Base-by-base conservation (phyloP, 2,329 filamentous ascomycete genomes). In the Sporothrix mexicana region DNA sequence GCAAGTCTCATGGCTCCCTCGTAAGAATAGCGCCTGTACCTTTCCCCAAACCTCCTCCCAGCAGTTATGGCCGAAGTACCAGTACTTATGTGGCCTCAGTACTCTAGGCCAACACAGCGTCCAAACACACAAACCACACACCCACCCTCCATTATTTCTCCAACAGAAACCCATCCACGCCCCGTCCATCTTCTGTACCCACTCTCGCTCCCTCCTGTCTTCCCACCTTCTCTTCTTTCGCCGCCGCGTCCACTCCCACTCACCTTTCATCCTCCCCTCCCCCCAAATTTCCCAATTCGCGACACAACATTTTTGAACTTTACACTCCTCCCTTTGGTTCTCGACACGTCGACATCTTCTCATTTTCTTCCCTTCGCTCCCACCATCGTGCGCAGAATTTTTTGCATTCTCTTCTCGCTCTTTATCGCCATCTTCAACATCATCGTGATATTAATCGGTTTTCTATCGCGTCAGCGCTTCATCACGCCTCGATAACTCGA, bases 261-360 rank as follows among this genome's bases (percentile, higher is more conserved):
- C 57, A 62, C 69, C 69, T 64, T 64, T 47, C 55, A 30, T 62
- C 55, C 45, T 49, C 69, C 69, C 69, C 57, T 49, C 45, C 69
- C 43, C 69, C 69, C 43, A 62, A 62, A 71, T 51, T 62, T 71
- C 69, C 41, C 57, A 71, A 71, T 71, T 71, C 69, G 69, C 69
- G 69, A 64, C 69, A 20, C 57, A 51, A 7, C 57, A 53, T 30
- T 64, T 71, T 12, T 13, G 59, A 73, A 68, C 49, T n/a, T 41
- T 30, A 55, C 30, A 36, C 30, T 36, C 55, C 55, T 64, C 72
- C 68, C 68, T 70, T 70, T 36, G 25, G 7, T 36, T 47, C 53
- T n/a, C 20, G 49, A 57, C 68, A 61, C 55, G 67, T n/a, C 61
- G 8, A 68, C 59, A 45, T 43, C 73, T 55, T 17, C 36, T 25